Evolutionary conservation across 129 eudicot species (phyloP), one percentile per base, ranked within the genome.

Genomic region (Lonicera japonica): DNA sequence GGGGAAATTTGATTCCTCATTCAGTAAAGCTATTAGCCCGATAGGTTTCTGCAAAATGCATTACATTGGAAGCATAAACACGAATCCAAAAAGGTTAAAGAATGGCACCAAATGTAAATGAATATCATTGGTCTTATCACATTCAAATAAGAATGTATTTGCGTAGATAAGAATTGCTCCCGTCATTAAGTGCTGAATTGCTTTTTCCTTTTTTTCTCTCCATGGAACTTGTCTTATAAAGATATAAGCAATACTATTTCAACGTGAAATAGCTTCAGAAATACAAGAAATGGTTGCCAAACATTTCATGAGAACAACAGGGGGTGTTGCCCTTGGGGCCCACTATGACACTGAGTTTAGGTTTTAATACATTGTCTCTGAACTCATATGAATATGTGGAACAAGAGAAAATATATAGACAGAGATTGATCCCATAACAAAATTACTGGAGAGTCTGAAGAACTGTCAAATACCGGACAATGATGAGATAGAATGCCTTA

Each of bases 21-120:
- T 89, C 76, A 88, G 66, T 60, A 86, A 67, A 67, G 92, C 80
- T 67, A 88, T 64, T 52, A 92, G 54, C 59, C 99, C 96, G 64
- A 68, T 61, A 8, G 82, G 83, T 75, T 81, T 88, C 96, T 92
- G 84, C 76, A 78, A 24, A 74, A 76, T 19, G 21, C 24, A 63
- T 59, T 11, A 45, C 36, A 70, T 24, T 46, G 25, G 4, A 45
- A 48, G 17, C 20, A 45, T 46, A 56, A 23, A 46, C 16, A 11
- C 47, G 43, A 13, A 68, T 25, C 48, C 11, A 56, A 21, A 20
- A 58, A 23, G 11, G 23, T 14, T 13, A 12, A 11, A 56, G 45
- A 11, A 13, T 21, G 53, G 12, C 45, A 55, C 13, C 13, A 56
- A 21, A 62, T 62, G 15, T 17, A 16, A 15, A 61, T 18, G 66